Evolutionary conservation across 2,329 filamentous ascomycete genomes (phyloP).

Genomic region (Nemania abortiva): DNA sequence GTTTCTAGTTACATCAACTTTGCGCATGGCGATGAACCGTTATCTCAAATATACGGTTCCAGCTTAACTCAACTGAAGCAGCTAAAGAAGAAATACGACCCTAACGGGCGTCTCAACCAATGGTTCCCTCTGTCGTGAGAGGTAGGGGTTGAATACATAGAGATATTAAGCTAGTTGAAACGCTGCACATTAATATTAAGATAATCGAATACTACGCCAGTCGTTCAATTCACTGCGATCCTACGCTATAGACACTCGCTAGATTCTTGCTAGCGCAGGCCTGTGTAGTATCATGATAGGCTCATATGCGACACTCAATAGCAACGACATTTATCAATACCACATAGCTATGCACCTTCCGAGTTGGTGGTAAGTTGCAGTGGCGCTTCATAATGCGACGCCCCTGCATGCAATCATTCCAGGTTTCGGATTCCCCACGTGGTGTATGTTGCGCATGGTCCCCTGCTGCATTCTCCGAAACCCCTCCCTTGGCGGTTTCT

Average conservation of each 20-base stretch:
- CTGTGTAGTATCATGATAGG: background rate
- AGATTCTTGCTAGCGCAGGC: background rate
- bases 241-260: background rate
- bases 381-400: background rate
- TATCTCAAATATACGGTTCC: slow-evolving; percentile 43
- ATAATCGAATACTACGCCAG: background rate
- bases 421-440: slow-evolving; percentile 1
- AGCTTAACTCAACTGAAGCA: slow-evolving; percentile 45
- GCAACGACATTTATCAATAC: background rate
- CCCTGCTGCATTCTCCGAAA: slow-evolving; percentile 2
- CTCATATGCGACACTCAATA: background rate
- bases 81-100: slow-evolving; percentile 49
- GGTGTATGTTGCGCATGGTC: slow-evolving; percentile 1
- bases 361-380: background rate
- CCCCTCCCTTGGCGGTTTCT: slow-evolving; percentile 2
- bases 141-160: background rate
- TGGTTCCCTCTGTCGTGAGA: slow-evolving; percentile 45
- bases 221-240: background rate
- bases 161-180: background rate
- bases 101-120: slow-evolving; percentile 46
- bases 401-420: slow-evolving; percentile 8
- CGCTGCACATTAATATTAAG: background rate
- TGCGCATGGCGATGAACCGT: slow-evolving; percentile 51
- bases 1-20: slow-evolving; percentile 51
- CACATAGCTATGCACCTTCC: slow-evolving; percentile 6